Conservation (phyloP, 1,284 basidiomycete genomes). For the Cryptococcus maquisensis region DNA sequence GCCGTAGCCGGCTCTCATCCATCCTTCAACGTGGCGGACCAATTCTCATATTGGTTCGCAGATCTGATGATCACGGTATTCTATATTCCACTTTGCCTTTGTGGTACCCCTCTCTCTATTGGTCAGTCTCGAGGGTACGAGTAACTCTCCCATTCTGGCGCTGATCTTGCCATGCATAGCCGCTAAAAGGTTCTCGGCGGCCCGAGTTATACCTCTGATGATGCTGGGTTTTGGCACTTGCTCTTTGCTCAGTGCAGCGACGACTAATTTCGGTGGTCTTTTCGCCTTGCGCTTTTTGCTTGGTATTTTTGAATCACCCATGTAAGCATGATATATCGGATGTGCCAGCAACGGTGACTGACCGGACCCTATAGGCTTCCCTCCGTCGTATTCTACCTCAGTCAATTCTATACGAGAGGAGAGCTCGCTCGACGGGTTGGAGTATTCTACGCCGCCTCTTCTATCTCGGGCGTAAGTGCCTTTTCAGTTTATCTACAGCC, state of each 20-base stretch:
- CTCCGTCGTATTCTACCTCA: conserved; percentile 51
- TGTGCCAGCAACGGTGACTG: neutral
- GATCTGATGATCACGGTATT: conserved; percentile 21
- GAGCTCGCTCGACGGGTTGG: conserved; percentile 56
- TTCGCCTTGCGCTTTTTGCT: conserved; percentile 13
- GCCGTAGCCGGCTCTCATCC: neutral
- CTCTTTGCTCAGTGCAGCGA: conserved; percentile 17
- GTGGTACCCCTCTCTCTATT: conserved; percentile 54
- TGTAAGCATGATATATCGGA: neutral
- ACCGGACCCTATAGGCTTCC: neutral
- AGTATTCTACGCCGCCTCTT: conserved; percentile 53
- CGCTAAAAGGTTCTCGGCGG: conserved; percentile 54
- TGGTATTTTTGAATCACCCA: conserved; percentile 16
- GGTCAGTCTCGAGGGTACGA: conserved; percentile 2
- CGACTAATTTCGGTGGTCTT: conserved; percentile 19
- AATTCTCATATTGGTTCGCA: neutral
- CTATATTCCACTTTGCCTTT: conserved; percentile 33
- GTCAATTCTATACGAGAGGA: conserved; percentile 54
- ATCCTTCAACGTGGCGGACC: neutral
- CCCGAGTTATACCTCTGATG: conserved; percentile 53
- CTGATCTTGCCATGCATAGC: conserved; percentile 18
- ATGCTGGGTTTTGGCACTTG: conserved; percentile 53
- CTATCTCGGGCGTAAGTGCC: conserved; percentile 45
- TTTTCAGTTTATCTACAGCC: neutral
- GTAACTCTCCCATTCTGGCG: neutral